Percentiles rank a stretch among this genome's conserved stretches.
These are phyloP conservation scores for Plantago lanceolata DNA, from an alignment of 305 asterid species.

Conservation along the genomic window DNA sequence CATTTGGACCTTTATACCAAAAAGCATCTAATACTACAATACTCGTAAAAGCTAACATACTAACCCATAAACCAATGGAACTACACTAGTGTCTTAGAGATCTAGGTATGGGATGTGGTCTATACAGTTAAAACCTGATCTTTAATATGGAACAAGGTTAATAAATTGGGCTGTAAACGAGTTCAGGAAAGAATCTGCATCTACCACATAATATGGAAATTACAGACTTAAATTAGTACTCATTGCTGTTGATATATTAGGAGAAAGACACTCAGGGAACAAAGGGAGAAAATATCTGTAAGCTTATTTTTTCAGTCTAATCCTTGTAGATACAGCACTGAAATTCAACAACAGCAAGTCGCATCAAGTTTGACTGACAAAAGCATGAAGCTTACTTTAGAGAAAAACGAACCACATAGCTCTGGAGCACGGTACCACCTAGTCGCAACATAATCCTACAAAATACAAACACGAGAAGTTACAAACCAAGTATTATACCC, in stretches of 20 bases:
- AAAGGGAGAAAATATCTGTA: too few species aligned
- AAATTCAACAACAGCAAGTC: constrained; percentile 1
- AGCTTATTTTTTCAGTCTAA: not conserved
- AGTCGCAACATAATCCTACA: constrained; percentile 76
- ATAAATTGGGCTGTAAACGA: too few species aligned
- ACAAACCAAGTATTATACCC: constrained; percentile 10
- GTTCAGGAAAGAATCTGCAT: too few species aligned
- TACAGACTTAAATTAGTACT: too few species aligned
- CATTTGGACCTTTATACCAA: not conserved
- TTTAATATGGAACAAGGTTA: too few species aligned
- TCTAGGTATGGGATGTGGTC: too few species aligned
- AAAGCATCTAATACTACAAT: not conserved
- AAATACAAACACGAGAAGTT: constrained; percentile 14
- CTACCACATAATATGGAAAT: too few species aligned
- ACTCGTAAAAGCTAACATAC: not conserved
- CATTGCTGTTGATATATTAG: too few species aligned
- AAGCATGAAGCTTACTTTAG: constrained; percentile 49
- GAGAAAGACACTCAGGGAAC: too few species aligned
- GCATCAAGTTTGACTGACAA: not conserved
- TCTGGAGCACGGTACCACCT: constrained; percentile 88
- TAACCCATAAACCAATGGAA: too few species aligned
- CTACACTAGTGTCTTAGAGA: too few species aligned
- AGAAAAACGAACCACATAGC: constrained; percentile 80
- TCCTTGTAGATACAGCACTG: not conserved
- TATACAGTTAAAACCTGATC: too few species aligned